These are phyloP conservation scores for Silene noctiflora DNA, from an alignment of 179 eudicot species.

Conservation along the genomic window DNA sequence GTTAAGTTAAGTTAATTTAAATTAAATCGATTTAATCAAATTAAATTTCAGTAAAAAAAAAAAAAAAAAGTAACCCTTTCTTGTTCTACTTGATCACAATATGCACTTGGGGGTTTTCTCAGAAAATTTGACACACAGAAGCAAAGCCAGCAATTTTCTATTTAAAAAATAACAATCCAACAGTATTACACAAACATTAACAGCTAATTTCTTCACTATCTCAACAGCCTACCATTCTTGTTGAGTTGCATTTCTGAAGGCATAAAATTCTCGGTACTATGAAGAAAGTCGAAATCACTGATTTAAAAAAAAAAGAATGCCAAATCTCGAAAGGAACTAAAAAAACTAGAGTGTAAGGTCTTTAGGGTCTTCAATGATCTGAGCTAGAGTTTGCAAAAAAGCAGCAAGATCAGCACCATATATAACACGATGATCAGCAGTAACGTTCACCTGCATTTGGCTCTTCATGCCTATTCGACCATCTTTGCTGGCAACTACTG, in stretches of 20 bases:
- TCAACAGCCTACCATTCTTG: slow-evolving; percentile 11
- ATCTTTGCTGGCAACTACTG: slow-evolving; percentile 64
- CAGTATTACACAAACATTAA: neutral
- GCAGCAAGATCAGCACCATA: slow-evolving; percentile 92
- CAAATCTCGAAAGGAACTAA: neutral
- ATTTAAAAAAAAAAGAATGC: neutral
- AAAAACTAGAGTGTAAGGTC: slow-evolving; percentile 54
- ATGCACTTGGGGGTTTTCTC: too few relatives aligned
- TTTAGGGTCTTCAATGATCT: slow-evolving; percentile 86
- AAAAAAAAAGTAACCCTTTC: too few relatives aligned
- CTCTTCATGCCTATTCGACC: slow-evolving; percentile 90
- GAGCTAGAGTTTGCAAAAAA: slow-evolving; percentile 81
- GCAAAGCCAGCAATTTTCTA: neutral
- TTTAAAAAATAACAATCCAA: neutral
- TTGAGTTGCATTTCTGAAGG: too few relatives aligned
- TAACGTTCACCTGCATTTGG: slow-evolving; percentile 99
- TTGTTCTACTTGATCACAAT: too few relatives aligned
- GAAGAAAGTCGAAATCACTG: slow-evolving; percentile 8
- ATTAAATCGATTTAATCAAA: too few relatives aligned
- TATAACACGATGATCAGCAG: slow-evolving; percentile 93
- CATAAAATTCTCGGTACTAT: neutral
- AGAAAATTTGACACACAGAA: neutral
- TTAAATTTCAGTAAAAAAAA: too few relatives aligned
- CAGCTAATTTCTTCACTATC: slow-evolving; percentile 7
- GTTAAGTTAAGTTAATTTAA: too few relatives aligned